Evolutionary conservation across 2,329 filamentous ascomycete species (phyloP), one percentile per base, ranked within the genome.

Genomic region (Dactylella cylindrospora): DNA sequence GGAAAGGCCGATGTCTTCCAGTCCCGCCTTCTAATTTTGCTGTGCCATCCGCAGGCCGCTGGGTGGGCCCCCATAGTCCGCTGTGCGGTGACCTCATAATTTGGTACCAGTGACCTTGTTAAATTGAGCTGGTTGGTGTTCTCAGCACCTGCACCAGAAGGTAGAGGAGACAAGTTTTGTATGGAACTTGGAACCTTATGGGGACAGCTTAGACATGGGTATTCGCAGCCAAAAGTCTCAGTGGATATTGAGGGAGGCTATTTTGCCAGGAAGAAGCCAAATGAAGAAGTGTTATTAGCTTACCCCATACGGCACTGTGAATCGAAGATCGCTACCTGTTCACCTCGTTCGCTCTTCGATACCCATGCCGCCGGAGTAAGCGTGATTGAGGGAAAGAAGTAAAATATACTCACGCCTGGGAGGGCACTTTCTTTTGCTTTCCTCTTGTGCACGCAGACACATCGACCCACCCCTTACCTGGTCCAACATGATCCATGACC

Each of bases 141-240:
- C 47, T 61, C 47, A 13, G 47, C 38, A 36, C 38, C 33, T 15
- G 32, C 23, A 19, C 32, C 15, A 35, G 28, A 23, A 44, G 35
- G 55, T 51, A 36, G 22, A 10, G n/a, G 47, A 36, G 39, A 61
- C 55, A 33, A 29, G 28, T 40, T 61, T 41, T 41, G 32, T 40
- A 61, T 13, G 15, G 15, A 28, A 47, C 9, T 40, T 35, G 23
- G 46, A 46, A 49, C 55, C 47, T 46, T 23, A 61, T 39, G 31
- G 26, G 35, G 25, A 41, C 41, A 43, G 25, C 32, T n/a, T n/a
- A 23, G 25, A 29, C 47, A 53, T 61, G 55, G 41, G 49, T 61
- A 49, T 61, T n/a, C n/a, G n/a, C 47, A 53, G 55, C 47, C 47
- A 61, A 39, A 61, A 43, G 41, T 49, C 46, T 32, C 43, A 53